Conservation (phyloP, 148 eudicot genomes). For the Chenopodium quinoa region DNA sequence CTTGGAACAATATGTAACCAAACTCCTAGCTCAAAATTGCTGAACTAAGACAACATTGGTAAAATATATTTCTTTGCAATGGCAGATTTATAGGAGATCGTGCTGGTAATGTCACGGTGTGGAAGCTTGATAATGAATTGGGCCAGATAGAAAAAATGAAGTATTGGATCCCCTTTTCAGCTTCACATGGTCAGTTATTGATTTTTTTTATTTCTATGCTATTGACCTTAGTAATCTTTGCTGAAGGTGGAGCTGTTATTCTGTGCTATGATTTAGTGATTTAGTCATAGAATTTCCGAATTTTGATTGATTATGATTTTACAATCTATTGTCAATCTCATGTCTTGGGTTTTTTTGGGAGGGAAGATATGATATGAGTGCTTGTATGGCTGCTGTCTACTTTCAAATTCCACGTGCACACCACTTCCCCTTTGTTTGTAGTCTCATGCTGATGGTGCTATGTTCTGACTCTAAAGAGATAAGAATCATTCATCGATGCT, state of each 20-base stretch:
- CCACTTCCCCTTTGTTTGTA: too few species aligned
- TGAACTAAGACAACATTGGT: neutral
- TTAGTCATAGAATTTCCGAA: neutral
- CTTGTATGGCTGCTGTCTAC: neutral
- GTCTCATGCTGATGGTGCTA: too few species aligned
- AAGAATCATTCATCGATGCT: too few species aligned
- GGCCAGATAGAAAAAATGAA: constrained; percentile 54
- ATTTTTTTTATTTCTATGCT: too few species aligned
- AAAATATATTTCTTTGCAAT: neutral
- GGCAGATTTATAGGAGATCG: constrained; percentile 80
- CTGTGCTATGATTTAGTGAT: neutral
- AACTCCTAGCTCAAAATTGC: neutral
- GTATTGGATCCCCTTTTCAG: constrained; percentile 72
- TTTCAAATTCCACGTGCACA: too few species aligned
- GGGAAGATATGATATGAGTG: neutral
- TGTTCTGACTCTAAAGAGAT: too few species aligned
- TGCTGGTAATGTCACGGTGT: constrained; percentile 65
- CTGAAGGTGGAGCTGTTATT: neutral
- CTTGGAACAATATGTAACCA: neutral
- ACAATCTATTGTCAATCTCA: neutral
- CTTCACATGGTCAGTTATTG: constrained; percentile 61
- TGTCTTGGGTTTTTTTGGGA: neutral
- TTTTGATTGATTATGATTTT: neutral
- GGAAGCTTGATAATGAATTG: constrained; percentile 55
- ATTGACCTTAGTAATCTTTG: neutral